Percentiles rank a stretch among this genome's conserved stretches.
phyloP scores from a whole-genome alignment of 352 stramenopile species.

The Globisporangium cylindrosporum region DNA sequence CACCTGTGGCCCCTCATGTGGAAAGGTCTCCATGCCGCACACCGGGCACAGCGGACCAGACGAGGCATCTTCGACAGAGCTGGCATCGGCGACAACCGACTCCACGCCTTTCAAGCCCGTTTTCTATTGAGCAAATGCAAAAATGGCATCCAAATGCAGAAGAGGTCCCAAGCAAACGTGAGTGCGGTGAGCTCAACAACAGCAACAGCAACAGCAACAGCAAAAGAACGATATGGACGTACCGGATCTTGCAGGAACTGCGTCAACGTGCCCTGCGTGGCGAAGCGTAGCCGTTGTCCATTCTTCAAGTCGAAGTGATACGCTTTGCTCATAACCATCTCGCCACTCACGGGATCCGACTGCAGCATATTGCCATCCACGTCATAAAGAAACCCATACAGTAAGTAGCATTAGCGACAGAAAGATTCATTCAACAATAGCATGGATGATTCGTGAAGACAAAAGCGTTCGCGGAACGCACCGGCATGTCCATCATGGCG shows the following conservation, averaged over 20 bases:
- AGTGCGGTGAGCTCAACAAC: background rate
- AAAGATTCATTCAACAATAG: conserved; percentile 16
- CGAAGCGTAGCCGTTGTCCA: conserved; percentile 62
- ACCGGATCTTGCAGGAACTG: conserved; percentile 55
- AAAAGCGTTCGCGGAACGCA: conserved; percentile 20
- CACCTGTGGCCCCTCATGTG: conserved; percentile 43
- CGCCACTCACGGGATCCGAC: conserved; percentile 56
- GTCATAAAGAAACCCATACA: background rate
- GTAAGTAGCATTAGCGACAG: background rate
- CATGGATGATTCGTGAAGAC: background rate
- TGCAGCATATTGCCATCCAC: conserved; percentile 12
- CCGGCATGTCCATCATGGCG: conserved; percentile 62
- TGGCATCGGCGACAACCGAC: conserved; percentile 19
- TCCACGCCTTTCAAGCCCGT: conserved; percentile 38
- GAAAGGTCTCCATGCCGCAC: conserved; percentile 66
- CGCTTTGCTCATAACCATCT: conserved; percentile 64
- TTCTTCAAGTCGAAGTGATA: conserved; percentile 68
- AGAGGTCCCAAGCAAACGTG: background rate
- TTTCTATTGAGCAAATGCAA: conserved; percentile 18
- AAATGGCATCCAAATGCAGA: background rate
- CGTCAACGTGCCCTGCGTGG: conserved; percentile 43
- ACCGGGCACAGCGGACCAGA: conserved; percentile 51
- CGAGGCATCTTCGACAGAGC: conserved; percentile 9
- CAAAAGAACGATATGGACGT: conserved; percentile 3
- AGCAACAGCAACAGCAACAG: background rate